These are phyloP conservation scores for Pleurostoma richardsiae DNA, from an alignment of 2,329 filamentous ascomycete species.

Conservation along the genomic window DNA sequence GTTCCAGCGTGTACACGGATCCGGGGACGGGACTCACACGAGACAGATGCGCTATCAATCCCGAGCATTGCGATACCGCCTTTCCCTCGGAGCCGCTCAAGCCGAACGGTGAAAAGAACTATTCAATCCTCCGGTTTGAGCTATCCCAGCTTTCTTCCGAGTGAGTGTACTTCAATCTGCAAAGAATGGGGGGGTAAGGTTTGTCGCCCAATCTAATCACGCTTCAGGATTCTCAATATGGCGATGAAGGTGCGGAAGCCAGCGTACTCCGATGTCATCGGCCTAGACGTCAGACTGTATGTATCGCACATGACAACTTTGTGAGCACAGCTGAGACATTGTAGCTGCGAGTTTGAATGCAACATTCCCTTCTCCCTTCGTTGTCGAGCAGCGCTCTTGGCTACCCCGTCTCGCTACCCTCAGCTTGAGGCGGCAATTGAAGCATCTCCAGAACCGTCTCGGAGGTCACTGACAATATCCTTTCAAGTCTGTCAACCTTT, in stretches of 20 bases:
- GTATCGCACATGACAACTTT: not conserved
- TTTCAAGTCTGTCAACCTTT: not conserved
- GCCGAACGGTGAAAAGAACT: not conserved
- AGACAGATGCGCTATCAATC: not conserved
- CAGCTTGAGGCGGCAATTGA: not conserved
- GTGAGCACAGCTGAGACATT: not conserved
- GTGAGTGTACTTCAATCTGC: not conserved
- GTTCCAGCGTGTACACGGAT: not conserved
- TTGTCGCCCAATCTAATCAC: not conserved
- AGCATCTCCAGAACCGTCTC: not conserved
- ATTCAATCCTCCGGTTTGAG: not conserved
- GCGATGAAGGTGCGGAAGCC: not conserved
- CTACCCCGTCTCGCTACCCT: not conserved
- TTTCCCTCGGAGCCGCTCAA: not conserved
- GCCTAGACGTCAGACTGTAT: not conserved
- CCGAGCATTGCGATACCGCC: not conserved
- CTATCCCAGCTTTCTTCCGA: not conserved
- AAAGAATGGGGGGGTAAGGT: too few relatives aligned
- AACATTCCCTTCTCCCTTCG: not conserved
- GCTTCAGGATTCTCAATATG: not conserved
- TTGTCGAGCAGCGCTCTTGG: not conserved
- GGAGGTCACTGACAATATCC: not conserved
- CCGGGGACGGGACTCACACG: not conserved
- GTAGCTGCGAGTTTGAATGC: not conserved
- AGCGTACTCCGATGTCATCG: not conserved